phyloP scores from a whole-genome alignment of 1,284 basidiomycete species.

The Takashimella koratensis region DNA sequence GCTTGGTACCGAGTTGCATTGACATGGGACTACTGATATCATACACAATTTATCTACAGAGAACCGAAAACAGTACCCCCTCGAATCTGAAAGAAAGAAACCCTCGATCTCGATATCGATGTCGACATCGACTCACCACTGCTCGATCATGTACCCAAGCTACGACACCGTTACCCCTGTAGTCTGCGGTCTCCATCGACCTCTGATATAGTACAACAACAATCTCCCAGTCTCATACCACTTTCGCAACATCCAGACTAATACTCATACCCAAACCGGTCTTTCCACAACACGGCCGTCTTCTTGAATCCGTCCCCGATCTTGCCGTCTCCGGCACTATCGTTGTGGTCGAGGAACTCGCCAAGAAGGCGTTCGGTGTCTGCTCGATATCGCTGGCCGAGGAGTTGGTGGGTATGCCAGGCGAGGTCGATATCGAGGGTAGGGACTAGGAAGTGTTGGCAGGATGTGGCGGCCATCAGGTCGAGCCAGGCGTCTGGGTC shows the following conservation, averaged over 20 bases:
- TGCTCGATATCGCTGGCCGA: conserved; percentile 21
- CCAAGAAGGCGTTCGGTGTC: conserved; percentile 23
- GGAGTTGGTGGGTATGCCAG: conserved; percentile 48
- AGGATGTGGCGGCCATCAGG: conserved; percentile 21
- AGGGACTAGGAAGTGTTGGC: conserved; percentile 18
- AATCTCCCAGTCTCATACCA: not conserved
- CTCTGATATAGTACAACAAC: no score
- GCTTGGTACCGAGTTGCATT: no score
- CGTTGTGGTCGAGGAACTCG: conserved; percentile 28
- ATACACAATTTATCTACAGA: no score
- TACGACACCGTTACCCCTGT: no score
- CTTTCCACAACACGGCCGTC: conserved; percentile 24
- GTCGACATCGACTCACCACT: no score
- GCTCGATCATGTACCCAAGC: no score
- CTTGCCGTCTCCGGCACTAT: conserved; percentile 21
- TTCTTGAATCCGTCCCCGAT: conserved; percentile 15
- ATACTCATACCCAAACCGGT: conserved; percentile 24
- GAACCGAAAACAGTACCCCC: no score
- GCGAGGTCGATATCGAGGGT: conserved; percentile 43
- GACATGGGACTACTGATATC: no score
- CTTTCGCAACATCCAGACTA: not conserved
- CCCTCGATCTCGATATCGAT: no score
- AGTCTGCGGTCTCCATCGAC: no score
- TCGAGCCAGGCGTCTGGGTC: conserved; percentile 38
- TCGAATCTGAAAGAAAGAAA: no score